Evolutionary conservation across 768 basidiomycete species (phyloP).

Genomic region (Tylopilus vinaceipallidus): DNA sequence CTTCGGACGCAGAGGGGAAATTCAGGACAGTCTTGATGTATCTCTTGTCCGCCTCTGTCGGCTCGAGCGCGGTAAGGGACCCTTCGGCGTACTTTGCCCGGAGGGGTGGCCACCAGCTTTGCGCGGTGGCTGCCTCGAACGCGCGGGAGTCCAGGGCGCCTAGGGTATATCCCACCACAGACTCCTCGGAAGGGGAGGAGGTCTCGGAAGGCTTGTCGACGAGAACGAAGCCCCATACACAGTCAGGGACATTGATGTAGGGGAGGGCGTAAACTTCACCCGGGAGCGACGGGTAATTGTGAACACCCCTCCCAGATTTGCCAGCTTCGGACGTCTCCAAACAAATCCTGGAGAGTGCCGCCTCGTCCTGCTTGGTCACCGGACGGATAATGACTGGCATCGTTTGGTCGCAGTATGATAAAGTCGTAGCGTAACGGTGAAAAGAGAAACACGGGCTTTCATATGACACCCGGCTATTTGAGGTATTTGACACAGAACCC

Average conservation of each 20-base stretch:
- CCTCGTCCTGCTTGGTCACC: constrained; percentile 51
- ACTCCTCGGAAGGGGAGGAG: constrained; percentile 30
- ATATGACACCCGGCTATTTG: not conserved
- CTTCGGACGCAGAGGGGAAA: constrained; percentile 43
- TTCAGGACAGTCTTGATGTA: constrained; percentile 37
- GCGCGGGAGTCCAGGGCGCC: constrained; percentile 65
- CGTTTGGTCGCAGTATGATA: not conserved
- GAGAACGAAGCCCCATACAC: constrained; percentile 73
- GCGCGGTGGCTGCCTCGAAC: constrained; percentile 54
- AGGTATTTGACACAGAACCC: not conserved
- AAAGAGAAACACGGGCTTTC: not conserved
- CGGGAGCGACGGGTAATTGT: constrained; percentile 61
- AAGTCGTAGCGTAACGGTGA: not conserved
- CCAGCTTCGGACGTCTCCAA: constrained; percentile 74
- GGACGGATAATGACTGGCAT: constrained; percentile 52
- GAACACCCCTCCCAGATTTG: constrained; percentile 56
- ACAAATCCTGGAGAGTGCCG: constrained; percentile 67
- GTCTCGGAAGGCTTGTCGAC: constrained; percentile 40
- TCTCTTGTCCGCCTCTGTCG: constrained; percentile 23
- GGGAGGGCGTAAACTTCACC: constrained; percentile 76
- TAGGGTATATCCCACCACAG: constrained; percentile 69
- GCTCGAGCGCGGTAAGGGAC: constrained; percentile 10
- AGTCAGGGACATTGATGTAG: constrained; percentile 61
- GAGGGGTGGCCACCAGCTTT: constrained; percentile 66
- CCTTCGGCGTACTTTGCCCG: constrained; percentile 50